Evolutionary conservation across 768 basidiomycete genomes (phyloP).

Genomic region (Cyathus striatus): DNA sequence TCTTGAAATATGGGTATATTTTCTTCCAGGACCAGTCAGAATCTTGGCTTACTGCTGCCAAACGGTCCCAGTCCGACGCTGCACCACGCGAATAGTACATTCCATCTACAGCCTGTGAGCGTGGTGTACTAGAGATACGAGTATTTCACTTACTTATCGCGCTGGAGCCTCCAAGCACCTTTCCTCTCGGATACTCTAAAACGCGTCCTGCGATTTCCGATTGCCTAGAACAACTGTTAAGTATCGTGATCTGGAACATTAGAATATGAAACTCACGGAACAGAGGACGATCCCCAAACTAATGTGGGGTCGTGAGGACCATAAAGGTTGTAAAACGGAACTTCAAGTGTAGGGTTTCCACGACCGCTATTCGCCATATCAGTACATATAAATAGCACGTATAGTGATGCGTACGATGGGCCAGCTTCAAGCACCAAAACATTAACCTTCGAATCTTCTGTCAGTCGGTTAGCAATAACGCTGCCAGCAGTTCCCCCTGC

Average conservation of each 20-base stretch:
- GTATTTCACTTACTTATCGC: not conserved
- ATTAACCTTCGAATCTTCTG: not conserved
- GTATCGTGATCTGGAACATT: not conserved
- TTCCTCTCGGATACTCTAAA: not conserved
- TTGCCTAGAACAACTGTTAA: not conserved
- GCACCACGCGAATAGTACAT: not conserved
- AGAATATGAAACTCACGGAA: not conserved
- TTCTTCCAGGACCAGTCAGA: not conserved
- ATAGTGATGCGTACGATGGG: not conserved
- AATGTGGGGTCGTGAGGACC: not conserved
- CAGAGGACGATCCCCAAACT: not conserved
- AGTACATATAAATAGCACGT: too few species aligned
- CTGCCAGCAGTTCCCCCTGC: not conserved
- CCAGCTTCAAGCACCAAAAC: not conserved
- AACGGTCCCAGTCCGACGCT: not conserved
- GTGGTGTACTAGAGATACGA: not conserved
- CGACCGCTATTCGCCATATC: too few species aligned
- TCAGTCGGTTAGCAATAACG: not conserved
- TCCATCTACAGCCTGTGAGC: not conserved
- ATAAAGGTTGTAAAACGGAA: not conserved
- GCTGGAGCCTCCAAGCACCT: not conserved
- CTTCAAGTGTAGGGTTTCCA: not conserved
- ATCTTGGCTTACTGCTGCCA: not conserved
- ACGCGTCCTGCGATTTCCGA: not conserved
- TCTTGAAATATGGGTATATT: not conserved